Percentiles rank a stretch among this genome's conserved stretches.
Evolutionary conservation across 176 grass and related monocot genomes (phyloP).

Genomic region (Juncus effusus): DNA sequence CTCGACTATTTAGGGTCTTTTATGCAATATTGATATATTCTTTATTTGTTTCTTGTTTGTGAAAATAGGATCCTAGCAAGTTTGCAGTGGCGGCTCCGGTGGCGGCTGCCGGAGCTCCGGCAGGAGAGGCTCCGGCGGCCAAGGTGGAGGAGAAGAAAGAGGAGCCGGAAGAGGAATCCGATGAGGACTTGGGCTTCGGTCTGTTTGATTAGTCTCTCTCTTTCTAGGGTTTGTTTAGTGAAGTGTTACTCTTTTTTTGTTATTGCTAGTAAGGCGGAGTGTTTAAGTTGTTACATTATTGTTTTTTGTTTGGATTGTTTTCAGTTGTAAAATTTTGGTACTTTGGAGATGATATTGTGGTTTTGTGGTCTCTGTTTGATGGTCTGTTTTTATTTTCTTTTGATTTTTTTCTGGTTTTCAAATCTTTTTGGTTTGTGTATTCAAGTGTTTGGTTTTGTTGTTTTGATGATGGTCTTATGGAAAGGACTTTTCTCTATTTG

Average conservation of each 20-base stretch:
- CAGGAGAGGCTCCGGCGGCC: conserved; percentile 45
- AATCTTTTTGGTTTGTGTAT: too few species aligned
- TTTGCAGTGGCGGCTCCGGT: conserved; percentile 45
- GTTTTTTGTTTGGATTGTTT: conserved; percentile 9
- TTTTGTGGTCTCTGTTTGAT: background rate
- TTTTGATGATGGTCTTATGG: too few species aligned
- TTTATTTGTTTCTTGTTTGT: background rate
- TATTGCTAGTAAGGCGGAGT: background rate
- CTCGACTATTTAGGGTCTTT: background rate
- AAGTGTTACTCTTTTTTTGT: conserved; percentile 15
- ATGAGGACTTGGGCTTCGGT: conserved; percentile 61
- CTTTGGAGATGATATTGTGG: background rate
- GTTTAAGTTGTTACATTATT: conserved; percentile 3
- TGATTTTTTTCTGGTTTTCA: too few species aligned
- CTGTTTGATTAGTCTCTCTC: conserved; percentile 49
- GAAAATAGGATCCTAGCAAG: conserved; percentile 67
- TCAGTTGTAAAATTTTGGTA: conserved; percentile 28
- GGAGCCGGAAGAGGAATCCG: conserved; percentile 38
- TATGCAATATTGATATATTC: too few species aligned
- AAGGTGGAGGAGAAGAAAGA: conserved; percentile 52
- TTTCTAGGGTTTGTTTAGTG: conserved; percentile 3
- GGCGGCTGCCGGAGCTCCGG: conserved; percentile 35
- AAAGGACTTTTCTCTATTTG: too few species aligned
- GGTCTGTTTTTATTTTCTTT: background rate
- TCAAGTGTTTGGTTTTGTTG: too few species aligned